Conservation (phyloP, 768 basidiomycete genomes). For the Cystobasidium onofrii region DNA sequence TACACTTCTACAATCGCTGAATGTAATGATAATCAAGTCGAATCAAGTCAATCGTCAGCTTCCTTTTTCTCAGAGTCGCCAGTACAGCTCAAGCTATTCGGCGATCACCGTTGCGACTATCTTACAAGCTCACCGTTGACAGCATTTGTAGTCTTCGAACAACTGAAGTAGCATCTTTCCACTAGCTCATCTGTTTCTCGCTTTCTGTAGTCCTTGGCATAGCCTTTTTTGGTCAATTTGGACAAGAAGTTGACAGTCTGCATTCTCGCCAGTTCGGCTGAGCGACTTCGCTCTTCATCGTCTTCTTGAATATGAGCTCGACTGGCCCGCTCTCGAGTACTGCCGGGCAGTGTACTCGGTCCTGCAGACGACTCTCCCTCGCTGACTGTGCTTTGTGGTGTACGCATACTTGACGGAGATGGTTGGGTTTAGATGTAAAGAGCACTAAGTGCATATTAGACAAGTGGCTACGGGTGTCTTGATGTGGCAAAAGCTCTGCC, state of each 20-base stretch:
- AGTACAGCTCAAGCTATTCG: neutral
- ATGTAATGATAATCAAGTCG: no score
- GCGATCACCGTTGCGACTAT: neutral
- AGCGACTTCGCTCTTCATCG: neutral
- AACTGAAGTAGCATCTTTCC: conserved; percentile 12
- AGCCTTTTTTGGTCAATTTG: neutral
- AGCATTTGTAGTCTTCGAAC: neutral
- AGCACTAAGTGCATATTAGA: no score
- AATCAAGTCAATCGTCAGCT: neutral
- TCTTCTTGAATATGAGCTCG: neutral
- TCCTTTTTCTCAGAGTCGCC: neutral
- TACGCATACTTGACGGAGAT: neutral
- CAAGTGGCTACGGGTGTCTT: no score
- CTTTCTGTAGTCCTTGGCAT: neutral
- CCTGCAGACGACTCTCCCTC: neutral
- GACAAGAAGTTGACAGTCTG: neutral
- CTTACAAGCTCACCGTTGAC: neutral
- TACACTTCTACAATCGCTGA: no score
- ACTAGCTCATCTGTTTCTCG: conserved; percentile 15
- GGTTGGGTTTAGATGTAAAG: neutral
- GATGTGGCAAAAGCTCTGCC: neutral
- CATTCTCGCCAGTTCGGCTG: neutral
- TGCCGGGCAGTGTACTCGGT: neutral
- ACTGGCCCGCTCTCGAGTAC: neutral
- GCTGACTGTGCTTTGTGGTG: neutral